Evolutionary conservation across 257 asterid genomes (phyloP), one percentile per base, ranked within the genome.

Genomic region (Solanum pennellii): DNA sequence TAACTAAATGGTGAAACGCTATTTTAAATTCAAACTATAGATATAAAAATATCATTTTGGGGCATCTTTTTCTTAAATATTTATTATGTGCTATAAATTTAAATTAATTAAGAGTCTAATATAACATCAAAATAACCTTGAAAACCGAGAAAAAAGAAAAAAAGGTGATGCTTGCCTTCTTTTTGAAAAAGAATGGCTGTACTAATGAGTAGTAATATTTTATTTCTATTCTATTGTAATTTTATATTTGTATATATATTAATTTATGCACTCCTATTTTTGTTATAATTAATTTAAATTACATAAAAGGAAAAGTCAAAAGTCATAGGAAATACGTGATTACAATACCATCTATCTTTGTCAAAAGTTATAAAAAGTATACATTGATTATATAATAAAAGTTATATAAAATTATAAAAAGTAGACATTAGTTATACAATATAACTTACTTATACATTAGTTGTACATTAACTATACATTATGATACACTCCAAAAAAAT

Each of bases 1-100:
- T n/a, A 65, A 65, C 3, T 65, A 3, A 0, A n/a, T 65, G 31
- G 4, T 3, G 3, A 65, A 65, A 65, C 0, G 2, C 2, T 65
- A n/a, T 5, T 4, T 65, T 65, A n/a, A 7, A 65, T 65, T 65
- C 16, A n/a, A 65, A 12, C n/a, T 3, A n/a, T 27, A 7, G 3
- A 0, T n/a, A n/a, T 65, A 12, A n/a, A n/a, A 65, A 11, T 65
- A 12, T 65, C 33, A n/a, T 65, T n/a, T 65, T n/a, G 33, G 3
- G 12, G 7, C 2, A 6, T n/a, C 12, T 65, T 5, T n/a, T 65
- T n/a, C 33, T 65, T 65, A n/a, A 66, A 66, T 66, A 66, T 27
- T 4, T 35, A 31, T 35, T 35, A 35, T 35, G 1, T 35, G 39
- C 1, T 1, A 3, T 5, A 35, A 35, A 12, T 66, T 27, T 2